Evolutionary conservation across 2,329 filamentous ascomycete species (phyloP), one percentile per base, ranked within the genome.

Genomic region (Ophiostoma tasmaniense): DNA sequence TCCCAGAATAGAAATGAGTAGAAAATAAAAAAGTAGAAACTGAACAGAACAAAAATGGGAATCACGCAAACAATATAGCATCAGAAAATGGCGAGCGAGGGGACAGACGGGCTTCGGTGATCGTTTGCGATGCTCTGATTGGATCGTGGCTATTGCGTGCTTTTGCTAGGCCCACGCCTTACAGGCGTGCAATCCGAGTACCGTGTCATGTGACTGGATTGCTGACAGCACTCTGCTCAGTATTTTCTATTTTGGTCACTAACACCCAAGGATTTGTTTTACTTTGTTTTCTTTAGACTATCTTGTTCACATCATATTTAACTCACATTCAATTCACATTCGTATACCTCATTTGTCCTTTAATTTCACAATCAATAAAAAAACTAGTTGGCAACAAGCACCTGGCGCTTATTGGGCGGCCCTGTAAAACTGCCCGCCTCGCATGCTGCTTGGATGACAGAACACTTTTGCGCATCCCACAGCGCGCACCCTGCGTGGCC

Each of bases 401-500:
- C 74, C 69, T 80, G 77, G 30, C 78, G 80, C 67, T 76, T 75
- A 69, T 80, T 74, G 6, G 83, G 82, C 42, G 85, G 85, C 0
- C 85, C 86, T 6, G 75, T 75, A 68, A 80, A 84, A 69, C 80
- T 71, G 1, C 78, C 76, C 0, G 75, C 74, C n/a, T 75, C 71
- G 73, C 85, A 87, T 3, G 75, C 77, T 8, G 75, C 73, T 73
- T 82, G 78, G 67, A 86, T 79, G 2, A 71, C 76, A 45, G 77
- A 76, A 78, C 90, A 92, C 78, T 89, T 89, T 14, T 77, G 75
- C 74, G 87, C 83, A 74, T 87, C 83, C 87, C 87, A 91, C 42
- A 83, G 78, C 65, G 82, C 77, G 78, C 90, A 93, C 72, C 85
- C 84, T 1, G 77, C 78, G 71, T 79, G 78, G 1, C 89, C 89